Evolutionary conservation across 148 eudicot species (phyloP), one percentile per base, ranked within the genome.

Genomic region (Spergularia bocconei): DNA sequence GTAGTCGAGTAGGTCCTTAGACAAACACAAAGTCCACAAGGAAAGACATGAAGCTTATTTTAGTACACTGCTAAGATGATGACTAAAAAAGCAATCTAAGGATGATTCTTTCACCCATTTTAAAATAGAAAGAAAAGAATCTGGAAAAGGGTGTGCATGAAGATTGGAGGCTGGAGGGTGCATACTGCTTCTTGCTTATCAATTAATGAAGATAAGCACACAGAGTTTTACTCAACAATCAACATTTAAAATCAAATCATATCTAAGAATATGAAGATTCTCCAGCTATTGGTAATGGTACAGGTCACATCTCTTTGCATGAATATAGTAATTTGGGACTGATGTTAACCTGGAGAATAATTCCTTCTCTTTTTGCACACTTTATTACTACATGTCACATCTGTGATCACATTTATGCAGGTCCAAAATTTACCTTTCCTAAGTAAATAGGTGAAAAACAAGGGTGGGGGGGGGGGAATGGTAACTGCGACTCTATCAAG

Each of bases 301-400:
- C 9, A 66, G 50, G 72, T 78, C 61, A 72, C 68, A 73, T 73
- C 72, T 72, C 13, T 62, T 51, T 59, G 41, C n/a, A 47, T 50
- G 41, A 51, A 33, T 51, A 23, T 39, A 17, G 25, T 41, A 25
- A 62, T n/a, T 64, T 38, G 41, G 33, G 20, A 71, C 47, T 33
- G 56, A 62, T 66, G 51, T 62, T 38, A 15, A 39, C 80, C 48
- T 63, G 29, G 50, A 62, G 69, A 60, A 69, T 47, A 25, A 60
- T 59, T 52, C 78, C 23, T 20, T 9, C 48, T 9, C 48, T n/a
- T 69, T n/a, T 29, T 59, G 19, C 61, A 51, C 15, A 23, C 72
- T 63, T 71, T 17, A 55, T 71, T 17, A 55, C n/a, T 56, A 5
- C 25, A 71, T 56, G 71, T 78, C 75, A 63, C 79, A 70, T 70